Base-by-base conservation (phyloP, 2,329 filamentous ascomycete species). In the Fusarium nelsonii region DNA sequence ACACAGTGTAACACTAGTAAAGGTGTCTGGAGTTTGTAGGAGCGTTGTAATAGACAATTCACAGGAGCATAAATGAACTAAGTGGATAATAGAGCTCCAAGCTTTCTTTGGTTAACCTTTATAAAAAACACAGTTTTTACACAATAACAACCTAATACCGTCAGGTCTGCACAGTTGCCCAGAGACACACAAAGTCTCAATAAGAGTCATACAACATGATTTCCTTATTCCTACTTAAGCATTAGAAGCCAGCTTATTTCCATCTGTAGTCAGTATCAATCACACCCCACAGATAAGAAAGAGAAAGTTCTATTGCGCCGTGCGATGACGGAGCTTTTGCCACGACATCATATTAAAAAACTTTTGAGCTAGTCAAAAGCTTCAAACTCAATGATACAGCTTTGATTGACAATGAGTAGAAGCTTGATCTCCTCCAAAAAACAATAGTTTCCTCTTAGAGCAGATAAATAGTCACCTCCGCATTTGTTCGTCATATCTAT, bases 401-500 rank as follows among this genome's bases (percentile, higher is more conserved):
- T 63, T 8, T n/a, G 20, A 37, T 26, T 30, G 23, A 32, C 30
- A 50, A 63, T 49, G 20, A 34, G 20, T 6, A 14, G 33, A 33
- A 58, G 23, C 43, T 58, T 28, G 12, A 39, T 39, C 26, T 20
- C 36, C n/a, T 58, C 33, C 43, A 16, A 63, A 34, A 28, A 41
- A 45, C 15, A 28, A 37, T 39, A n/a, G 14, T 49, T 40, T 28
- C 28, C 39, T 37, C 32, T n/a, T 39, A 4, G 5, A 58, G 12
- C 30, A 53, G 18, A 44, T 10, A 52, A 4, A 41, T 18, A 16
- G 39, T 50, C n/a, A 32, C 50, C 37, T 63, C 43, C 37, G 44
- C 59, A 63, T 26, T 39, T 55, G 34, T 52, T 71, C 69, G 65
- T 58, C 58, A 65, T 62, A 44, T 41, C 28, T 32, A 33, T 6